Percentiles rank a stretch among this genome's conserved stretches.
Evolutionary conservation across 2,329 filamentous ascomycete species (phyloP).

Genomic region (Colletotrichum salicis): DNA sequence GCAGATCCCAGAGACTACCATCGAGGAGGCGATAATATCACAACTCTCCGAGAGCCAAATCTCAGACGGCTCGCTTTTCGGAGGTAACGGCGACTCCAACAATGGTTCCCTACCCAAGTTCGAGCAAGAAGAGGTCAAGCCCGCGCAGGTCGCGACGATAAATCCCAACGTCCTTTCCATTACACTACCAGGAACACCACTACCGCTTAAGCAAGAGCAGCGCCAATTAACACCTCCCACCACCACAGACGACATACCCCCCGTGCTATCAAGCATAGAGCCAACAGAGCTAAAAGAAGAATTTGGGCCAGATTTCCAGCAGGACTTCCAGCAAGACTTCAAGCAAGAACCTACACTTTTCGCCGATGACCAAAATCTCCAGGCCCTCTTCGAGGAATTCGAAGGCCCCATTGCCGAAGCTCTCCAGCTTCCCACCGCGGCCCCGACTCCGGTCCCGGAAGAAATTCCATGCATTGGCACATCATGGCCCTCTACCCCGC

Average conservation of each 20-base stretch:
- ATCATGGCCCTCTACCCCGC: neutral
- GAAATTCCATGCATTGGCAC: neutral
- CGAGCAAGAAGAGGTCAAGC: neutral
- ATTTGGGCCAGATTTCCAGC: neutral
- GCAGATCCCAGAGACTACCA: neutral
- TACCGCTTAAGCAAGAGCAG: neutral
- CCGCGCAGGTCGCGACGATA: neutral
- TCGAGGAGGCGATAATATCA: neutral
- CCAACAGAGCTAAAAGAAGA: neutral
- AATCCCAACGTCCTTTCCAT: neutral
- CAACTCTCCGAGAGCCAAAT: neutral
- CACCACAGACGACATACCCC: neutral
- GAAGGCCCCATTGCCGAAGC: neutral
- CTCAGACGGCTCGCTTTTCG: slow-evolving; percentile 1
- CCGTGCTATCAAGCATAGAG: neutral
- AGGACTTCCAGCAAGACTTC: neutral
- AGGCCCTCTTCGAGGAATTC: neutral
- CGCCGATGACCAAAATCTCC: neutral
- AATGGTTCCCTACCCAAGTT: neutral
- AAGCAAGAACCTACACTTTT: neutral
- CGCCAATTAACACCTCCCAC: neutral
- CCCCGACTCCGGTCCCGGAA: neutral
- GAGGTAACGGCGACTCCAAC: neutral
- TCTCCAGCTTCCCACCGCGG: neutral
- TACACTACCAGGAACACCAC: neutral